Percentiles rank a stretch among this genome's conserved stretches.
Conservation (phyloP, 2,329 filamentous ascomycete genomes). For the Calonectria hongkongensis region DNA sequence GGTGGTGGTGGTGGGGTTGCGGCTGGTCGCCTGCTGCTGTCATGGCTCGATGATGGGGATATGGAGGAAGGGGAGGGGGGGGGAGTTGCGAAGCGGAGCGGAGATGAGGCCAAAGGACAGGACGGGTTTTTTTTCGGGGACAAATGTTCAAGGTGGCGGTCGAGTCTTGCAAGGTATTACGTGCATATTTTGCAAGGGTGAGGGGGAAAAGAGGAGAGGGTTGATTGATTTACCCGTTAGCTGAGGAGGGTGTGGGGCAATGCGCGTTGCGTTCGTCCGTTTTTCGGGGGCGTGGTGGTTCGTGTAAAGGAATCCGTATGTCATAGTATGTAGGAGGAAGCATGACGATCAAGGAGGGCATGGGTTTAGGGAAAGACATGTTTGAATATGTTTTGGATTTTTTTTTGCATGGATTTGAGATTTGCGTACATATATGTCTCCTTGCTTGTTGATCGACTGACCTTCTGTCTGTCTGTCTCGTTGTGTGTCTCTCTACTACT, state of each 20-base stretch:
- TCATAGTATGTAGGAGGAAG: not conserved
- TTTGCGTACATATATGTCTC: not conserved
- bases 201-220: slow-evolving; percentile 20
- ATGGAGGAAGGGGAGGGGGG: not conserved
- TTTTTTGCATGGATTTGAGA: too few relatives aligned
- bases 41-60: slow-evolving; percentile 27
- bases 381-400: not conserved
- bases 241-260: slow-evolving; percentile 14
- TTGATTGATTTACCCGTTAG: slow-evolving; percentile 28
- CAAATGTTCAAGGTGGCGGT: not conserved
- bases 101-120: slow-evolving; percentile 16
- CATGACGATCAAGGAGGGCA: not conserved
- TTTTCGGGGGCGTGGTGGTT: slow-evolving; percentile 2
- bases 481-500: not conserved
- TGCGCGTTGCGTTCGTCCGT: not conserved
- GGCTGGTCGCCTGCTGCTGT: slow-evolving; percentile 27
- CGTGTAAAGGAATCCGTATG: not conserved
- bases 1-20: slow-evolving; percentile 42
- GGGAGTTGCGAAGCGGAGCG: slow-evolving; percentile 10
- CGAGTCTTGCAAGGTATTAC: slow-evolving; percentile 20
- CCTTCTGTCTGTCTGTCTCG: not conserved
- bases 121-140: slow-evolving; percentile 25
- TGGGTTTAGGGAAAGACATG: not conserved
- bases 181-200: slow-evolving; percentile 14
- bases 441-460: not conserved